Base-by-base conservation (phyloP, 306 rosid species). In the Acmispon strigosus region DNA sequence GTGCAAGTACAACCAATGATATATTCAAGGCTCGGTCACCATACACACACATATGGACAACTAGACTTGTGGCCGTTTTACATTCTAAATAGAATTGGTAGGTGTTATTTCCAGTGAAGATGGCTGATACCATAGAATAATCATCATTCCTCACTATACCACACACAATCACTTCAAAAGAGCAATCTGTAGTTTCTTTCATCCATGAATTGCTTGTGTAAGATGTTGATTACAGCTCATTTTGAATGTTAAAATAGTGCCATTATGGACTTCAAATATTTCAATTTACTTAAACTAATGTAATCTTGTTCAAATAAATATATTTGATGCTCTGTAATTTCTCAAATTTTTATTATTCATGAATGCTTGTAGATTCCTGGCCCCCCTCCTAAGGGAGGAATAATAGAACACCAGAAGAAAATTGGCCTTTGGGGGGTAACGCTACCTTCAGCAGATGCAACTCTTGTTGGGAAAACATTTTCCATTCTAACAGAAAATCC, bases 391-490 rank as follows among this genome's bases (percentile, higher is more conserved):
- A 71, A 82, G 18, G 87, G 82, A 62, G 79, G 83, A 64, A 65
- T 48, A 32, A 69, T 88, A 53, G 96, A 88, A 74, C 86, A 85
- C 84, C 89, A 82, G 77, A 84, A 92, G 76, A 80, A 82, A 59
- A 82, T 86, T 55, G 89, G 91, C 19, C 86, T 88, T 24, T 84
- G 89, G 89, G 90, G 85, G 2, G 85, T 88, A 34, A 90, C 77
- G 66, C 84, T 92, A 18, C 96, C 98, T 51, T 90, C 96, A 49
- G 92, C 98, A 41, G 96, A 92, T 77, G 78, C 96, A 14, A 73
- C 78, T 8, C 81, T 84, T 7, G 98, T 92, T 22, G 85, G 91
- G 54, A 81, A 85, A 84, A 90, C 98, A 29, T 83, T 90, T 42
- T 72, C 85, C 27, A 22, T 71, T 79, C 86, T 92, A 37, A 71